Base-by-base conservation (phyloP, 2,329 filamentous ascomycete genomes). In the Blastomyces emzantsi region DNA sequence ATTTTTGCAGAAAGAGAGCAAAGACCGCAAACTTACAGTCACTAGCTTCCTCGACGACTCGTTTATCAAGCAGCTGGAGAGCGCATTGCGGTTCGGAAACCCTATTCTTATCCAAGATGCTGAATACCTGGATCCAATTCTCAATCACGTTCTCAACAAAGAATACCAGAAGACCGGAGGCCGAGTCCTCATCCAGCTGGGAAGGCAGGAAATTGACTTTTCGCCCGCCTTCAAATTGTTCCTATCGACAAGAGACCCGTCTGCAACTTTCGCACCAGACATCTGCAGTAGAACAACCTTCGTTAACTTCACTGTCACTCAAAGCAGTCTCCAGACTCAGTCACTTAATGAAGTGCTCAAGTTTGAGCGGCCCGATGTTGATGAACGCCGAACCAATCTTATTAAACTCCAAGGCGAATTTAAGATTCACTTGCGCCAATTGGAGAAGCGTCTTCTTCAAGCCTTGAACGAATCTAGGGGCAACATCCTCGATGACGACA, bases 401-500 rank as follows among this genome's bases (percentile, higher is more conserved):
- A 96, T 97, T 83, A 99, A 99, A 80, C 85, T 97, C 71, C 94
- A 99, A 79, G 94, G 94, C 72, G 95, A 99, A 78, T 99, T 99
- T 83, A 97, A 95, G 79, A 88, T 97, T n/a, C 93, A 97, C 77
- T 85, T 99, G 54, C 89, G 94, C 67, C 90, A 96, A 75, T 84
- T 99, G 36, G 95, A 99, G 81, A 97, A 96, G 79, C 88, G 90
- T 64, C 83, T 99, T 61, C 81, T 99, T 58, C 92, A 97, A 75
- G 93, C 95, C 33, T 87, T 99, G 72, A 99, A 99, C 73, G 93
- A 97, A 77, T 97, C 93, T 63, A 90, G 91, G 60, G 94, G 94
- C 69, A 99, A 99, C 71, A 99, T 99, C 70, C 85, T 99, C 56
- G 94, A 99, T 74, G 95, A 99, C 71, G 94, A 99, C 78, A 91